Evolutionary conservation across 1,139 yeast species (phyloP), one percentile per base, ranked within the genome.

Genomic region (Meyerozyma sp.): DNA sequence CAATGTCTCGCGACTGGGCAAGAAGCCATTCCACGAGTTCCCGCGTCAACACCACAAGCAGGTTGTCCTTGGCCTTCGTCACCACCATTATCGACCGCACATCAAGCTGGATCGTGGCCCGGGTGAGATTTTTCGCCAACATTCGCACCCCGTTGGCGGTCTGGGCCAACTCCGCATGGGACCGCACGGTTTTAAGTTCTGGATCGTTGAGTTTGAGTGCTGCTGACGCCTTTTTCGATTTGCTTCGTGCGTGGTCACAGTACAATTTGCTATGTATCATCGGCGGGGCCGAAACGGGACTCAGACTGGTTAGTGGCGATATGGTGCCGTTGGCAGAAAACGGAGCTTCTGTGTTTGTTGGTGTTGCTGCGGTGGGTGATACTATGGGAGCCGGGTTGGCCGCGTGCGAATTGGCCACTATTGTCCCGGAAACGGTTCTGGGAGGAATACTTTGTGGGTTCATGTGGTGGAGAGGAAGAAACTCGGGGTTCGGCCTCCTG

Each of bases 81-180:
- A 88, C 90, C 20, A 89, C 77, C 81, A 89, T 75, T 21, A 89
- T 77, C 8, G 87, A 79, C 43, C 75, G 73, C 8, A 85, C 83
- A 45, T 84, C 82, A 26, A 88, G 63, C 51, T 82, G 83, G 34
- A 88, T 83, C 4, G 87, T 82, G 5, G 95, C 90, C 52, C 81
- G 78, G 40, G 84, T 77, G 36, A 88, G 68, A 58, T 84, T 86
- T 51, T 83, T 82, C 18, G 93, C 89, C 48, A 88, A 69, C 70
- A 84, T 77, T 40, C 96, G 72, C 2, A 88, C 95, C 2, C 93
- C 94, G 53, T 88, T 86, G 3, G 95, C 95, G 2, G 95, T 86
- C 55, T 88, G 86, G 3, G 93, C 88, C 53, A 83, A 65, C 55
- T 84, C 85, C 8, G 86, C 81, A 60, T 85, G 93, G 1, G 88